Evolutionary conservation across 352 stramenopile species (phyloP), one percentile per base, ranked within the genome.

Genomic region (Phytophthora constricta): DNA sequence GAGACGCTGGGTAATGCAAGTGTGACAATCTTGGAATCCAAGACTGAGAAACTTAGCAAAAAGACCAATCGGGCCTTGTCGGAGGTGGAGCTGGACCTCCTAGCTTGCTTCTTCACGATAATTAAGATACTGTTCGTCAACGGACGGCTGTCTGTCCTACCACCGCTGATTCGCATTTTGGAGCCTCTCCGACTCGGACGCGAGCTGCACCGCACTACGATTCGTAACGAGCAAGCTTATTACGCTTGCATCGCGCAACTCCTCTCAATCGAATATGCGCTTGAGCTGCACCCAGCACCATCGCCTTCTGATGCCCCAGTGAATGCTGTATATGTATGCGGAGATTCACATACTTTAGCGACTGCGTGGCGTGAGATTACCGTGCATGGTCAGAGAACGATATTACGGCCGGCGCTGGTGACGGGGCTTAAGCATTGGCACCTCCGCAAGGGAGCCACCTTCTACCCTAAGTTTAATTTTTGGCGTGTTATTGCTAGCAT

Each of bases 361-460:
- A 86, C 91, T 1, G 86, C 91, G 14, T 98, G 94, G 94, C 81
- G 92, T 48, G 76, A 72, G 17, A 72, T 95, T 7, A 48, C 46
- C 1, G 33, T 89, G 0, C 34, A 65, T 11, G 64, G 53, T 0
- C 27, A 68, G 17, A 9, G 34, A 5, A 62, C 65, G 19, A 43
- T 72, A 45, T 31, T 89, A 59, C 62, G 69, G 43, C 94, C 95
- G 22, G 86, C 87, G 17, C 72, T 98, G 1, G 86, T 97, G 3
- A 98, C 96, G 16, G 95, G 95, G 26, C 79, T 98, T 17, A 98
- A 98, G 72, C 92, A 97, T 60, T 98, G 84, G 92, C 95, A 98
- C 69, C 75, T 98, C 39, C 80, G 94, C 4, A 72, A 80, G 28
- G 81, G 92, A 17, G 91, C 84, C 7, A 72, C 69, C 7, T 98